Evolutionary conservation across 2,329 filamentous ascomycete genomes (phyloP), one percentile per base, ranked within the genome.

Genomic region (Colletotrichum sp.): DNA sequence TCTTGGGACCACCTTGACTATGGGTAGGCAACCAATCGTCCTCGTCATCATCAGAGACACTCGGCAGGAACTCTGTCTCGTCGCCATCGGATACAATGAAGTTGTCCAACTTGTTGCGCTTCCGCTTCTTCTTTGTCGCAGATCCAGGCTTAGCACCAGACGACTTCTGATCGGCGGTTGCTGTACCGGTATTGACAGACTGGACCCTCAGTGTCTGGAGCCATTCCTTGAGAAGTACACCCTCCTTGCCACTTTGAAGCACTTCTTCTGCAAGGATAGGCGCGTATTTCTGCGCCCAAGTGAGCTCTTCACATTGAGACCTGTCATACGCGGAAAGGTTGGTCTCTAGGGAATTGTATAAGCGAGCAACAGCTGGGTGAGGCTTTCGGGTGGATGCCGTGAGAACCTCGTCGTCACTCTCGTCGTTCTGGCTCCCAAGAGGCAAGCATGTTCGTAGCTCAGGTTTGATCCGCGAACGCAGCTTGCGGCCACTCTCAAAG

Each of bases 211-310:
- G 88, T 39, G 90, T 92, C 74, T 91, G 89, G 9, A 99, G 87
- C 97, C 97, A 99, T 75, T 96, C 92, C 73, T 92, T 93, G 28
- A 99, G 85, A 10, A 96, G 86, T 3, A 88, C 81, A 2, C 92
- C 92, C 82, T 98, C 95, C 60, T 87, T 90, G 4, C 94, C 93
- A 18, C 87, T 83, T 80, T 98, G 96, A 13, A 99, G 87, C 1
- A 99, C 93, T 74, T 96, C 92, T 6, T 87, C 87, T 4, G 95
- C 92, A 43, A 85, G 87, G 30, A 83, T 85, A 0, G 97, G 97
- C 0, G 94, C 92, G 84, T 99, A 98, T 81, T 99, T 98, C 55
- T 96, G 93, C 3, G 89, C 83, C 97, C 97, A 99, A 10, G 92
- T 85, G 32, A 90, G 85, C 3, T 87, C 88, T 81, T 99, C 96